Conservation (phyloP, 768 basidiomycete genomes). For the Phlegmacium glaucopus region DNA sequence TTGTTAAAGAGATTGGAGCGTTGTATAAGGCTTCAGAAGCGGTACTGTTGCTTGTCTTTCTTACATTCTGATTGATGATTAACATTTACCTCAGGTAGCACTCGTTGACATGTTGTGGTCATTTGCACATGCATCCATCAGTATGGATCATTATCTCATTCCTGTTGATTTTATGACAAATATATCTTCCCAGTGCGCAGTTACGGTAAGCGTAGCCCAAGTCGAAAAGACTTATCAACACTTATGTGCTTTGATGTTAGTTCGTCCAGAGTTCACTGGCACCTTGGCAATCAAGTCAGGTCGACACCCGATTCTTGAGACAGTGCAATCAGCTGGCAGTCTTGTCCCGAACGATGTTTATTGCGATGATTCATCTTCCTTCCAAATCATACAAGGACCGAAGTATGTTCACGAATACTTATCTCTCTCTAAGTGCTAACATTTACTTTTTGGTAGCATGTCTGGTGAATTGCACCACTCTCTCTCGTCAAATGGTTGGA, state of each 20-base stretch:
- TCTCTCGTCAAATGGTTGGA: not conserved
- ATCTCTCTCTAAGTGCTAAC: not conserved
- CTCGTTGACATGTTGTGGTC: slow-evolving; percentile 88
- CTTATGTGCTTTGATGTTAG: slow-evolving; percentile 34
- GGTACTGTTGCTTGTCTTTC: slow-evolving; percentile 32
- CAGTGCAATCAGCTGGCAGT: slow-evolving; percentile 58
- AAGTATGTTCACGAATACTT: slow-evolving; percentile 48
- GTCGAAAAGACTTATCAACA: not conserved
- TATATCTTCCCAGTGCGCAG: slow-evolving; percentile 35
- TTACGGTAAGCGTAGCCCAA: slow-evolving; percentile 31
- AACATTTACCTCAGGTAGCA: slow-evolving; percentile 54
- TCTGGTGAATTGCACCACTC: slow-evolving; percentile 31
- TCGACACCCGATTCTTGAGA: slow-evolving; percentile 85
- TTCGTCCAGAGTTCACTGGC: slow-evolving; percentile 88
- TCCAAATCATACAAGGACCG: slow-evolving; percentile 91
- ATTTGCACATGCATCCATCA: slow-evolving; percentile 79
- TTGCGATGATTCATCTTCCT: slow-evolving; percentile 77
- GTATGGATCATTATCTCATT: slow-evolving; percentile 40
- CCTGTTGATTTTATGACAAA: not conserved
- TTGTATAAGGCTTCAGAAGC: slow-evolving; percentile 92
- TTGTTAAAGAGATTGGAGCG: slow-evolving; percentile 70
- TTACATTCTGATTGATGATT: not conserved
- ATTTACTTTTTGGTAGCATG: slow-evolving; percentile 30
- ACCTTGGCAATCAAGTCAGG: slow-evolving; percentile 88
- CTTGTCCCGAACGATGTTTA: slow-evolving; percentile 91